A percentile compares a stretch with the other conserved stretches of the same genome.
phyloP scores from a whole-genome alignment of 2,329 filamentous ascomycete genomes.

The Plectosphaerella sp. region DNA sequence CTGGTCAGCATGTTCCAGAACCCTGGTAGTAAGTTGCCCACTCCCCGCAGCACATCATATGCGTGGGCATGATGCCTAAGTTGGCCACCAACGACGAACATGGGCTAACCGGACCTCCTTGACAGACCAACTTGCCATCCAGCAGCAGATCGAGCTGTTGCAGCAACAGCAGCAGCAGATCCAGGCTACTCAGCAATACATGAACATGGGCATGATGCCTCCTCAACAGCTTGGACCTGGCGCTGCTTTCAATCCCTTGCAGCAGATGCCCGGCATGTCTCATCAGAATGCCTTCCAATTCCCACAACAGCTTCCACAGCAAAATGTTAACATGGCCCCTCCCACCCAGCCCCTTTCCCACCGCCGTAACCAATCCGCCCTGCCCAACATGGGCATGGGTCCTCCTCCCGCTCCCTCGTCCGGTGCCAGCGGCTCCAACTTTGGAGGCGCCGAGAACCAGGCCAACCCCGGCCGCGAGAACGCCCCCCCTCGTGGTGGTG shows the following conservation, averaged over 20 bases:
- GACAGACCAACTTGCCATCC: slow-evolving; percentile 89
- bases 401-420: slow-evolving; percentile 88
- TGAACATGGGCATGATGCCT: slow-evolving; percentile 93
- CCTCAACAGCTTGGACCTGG: slow-evolving; percentile 71
- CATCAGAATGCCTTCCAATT: slow-evolving; percentile 88
- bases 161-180: slow-evolving; percentile 98
- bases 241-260: slow-evolving; percentile 70
- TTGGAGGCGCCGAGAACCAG: slow-evolving; percentile 71
- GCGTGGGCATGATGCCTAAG: not conserved
- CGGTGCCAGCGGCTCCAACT: slow-evolving; percentile 72
- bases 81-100: not conserved
- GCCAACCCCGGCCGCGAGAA: slow-evolving; percentile 61
- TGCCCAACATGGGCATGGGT: slow-evolving; percentile 88
- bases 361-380: slow-evolving; percentile 95
- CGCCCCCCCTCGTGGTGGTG: slow-evolving; percentile 37
- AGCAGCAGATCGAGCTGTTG: slow-evolving; percentile 95
- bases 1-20: slow-evolving; percentile 87
- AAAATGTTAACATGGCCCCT: slow-evolving; percentile 69
- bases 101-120: slow-evolving; percentile 3
- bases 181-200: slow-evolving; percentile 92
- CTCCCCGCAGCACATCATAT: too few relatives aligned
- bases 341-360: slow-evolving; percentile 79
- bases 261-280: slow-evolving; percentile 74
- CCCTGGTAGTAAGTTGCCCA: slow-evolving; percentile 54
- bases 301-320: slow-evolving; percentile 70